phyloP scores from a whole-genome alignment of 148 eudicot genomes.

The Amaranthus hypochondriacus region DNA sequence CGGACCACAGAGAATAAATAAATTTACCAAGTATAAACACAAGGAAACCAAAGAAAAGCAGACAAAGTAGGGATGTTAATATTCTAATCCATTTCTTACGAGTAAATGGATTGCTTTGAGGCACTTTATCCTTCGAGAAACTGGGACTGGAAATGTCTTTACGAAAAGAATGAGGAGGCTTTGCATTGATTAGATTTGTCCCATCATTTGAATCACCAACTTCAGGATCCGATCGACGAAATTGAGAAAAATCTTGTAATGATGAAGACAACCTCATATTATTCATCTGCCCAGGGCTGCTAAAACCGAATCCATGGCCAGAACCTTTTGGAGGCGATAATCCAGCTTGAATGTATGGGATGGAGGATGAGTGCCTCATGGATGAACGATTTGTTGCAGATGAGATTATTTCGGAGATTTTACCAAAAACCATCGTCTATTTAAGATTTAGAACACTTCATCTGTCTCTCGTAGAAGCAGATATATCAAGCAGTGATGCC shows the following conservation, averaged over 20 bases:
- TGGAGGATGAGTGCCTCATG: conserved; percentile 48
- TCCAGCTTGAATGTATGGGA: conserved; percentile 54
- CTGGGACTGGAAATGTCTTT: conserved; percentile 51
- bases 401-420: conserved; percentile 50
- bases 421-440: conserved; percentile 51
- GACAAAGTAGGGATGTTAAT: conserved; percentile 49
- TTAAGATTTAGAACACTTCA: conserved; percentile 19
- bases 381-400: conserved; percentile 43
- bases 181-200: conserved; percentile 30
- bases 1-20: conserved; percentile 55
- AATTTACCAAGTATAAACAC: conserved; percentile 33
- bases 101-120: conserved; percentile 32
- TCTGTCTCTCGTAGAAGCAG: conserved; percentile 17
- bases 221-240: conserved; percentile 57
- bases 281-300: conserved; percentile 41
- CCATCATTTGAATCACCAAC: conserved; percentile 37
- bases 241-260: conserved; percentile 84
- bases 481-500: conserved; percentile 6
- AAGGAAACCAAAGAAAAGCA: conserved; percentile 52
- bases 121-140: conserved; percentile 78
- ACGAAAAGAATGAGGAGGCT: conserved; percentile 34
- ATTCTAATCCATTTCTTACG: conserved; percentile 55
- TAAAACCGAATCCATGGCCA: conserved; percentile 37
- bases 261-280: conserved; percentile 67
- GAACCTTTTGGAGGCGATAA: conserved; percentile 60